Evolutionary conservation across 2,329 filamentous ascomycete species (phyloP).

Genomic region (Colletotrichum agaves): DNA sequence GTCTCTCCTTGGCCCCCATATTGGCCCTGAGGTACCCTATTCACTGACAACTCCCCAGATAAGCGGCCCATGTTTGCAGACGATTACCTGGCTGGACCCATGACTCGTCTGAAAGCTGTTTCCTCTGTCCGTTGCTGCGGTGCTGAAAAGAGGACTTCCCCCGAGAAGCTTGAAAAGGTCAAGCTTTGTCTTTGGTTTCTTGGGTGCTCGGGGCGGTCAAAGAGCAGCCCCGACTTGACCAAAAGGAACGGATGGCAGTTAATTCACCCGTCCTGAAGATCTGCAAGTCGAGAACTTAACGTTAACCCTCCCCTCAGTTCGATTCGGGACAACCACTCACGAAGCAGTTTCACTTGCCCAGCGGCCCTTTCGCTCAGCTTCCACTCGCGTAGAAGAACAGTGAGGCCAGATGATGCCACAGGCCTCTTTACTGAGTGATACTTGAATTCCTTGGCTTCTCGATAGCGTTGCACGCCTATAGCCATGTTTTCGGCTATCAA

Average conservation of each 20-base stretch:
- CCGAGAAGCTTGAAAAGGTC: conserved; percentile 20
- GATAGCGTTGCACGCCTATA: neutral
- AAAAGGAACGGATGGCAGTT: conserved; percentile 35
- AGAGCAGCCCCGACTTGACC: neutral
- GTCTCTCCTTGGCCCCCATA: too few species aligned
- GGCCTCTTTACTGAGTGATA: neutral
- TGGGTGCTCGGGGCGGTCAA: neutral
- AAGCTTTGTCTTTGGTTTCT: neutral
- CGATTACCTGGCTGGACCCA: conserved; percentile 11
- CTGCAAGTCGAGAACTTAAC: conserved; percentile 1
- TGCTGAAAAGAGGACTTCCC: conserved; percentile 2
- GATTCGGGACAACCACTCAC: neutral
- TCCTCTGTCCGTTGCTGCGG: neutral
- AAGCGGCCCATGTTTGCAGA: conserved; percentile 8
- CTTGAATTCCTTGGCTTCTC: neutral
- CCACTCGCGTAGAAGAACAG: neutral
- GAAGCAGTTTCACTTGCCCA: neutral
- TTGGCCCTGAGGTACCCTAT: neutral
- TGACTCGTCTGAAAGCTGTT: conserved; percentile 28
- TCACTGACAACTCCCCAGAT: neutral
- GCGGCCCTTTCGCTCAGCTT: neutral
- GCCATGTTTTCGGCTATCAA: neutral
- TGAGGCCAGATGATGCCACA: neutral
- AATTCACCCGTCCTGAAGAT: conserved; percentile 7
- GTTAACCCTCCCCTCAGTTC: too few species aligned